Conservation (phyloP, 2,329 filamentous ascomycete genomes). For the Xenoacremonium recifei region DNA sequence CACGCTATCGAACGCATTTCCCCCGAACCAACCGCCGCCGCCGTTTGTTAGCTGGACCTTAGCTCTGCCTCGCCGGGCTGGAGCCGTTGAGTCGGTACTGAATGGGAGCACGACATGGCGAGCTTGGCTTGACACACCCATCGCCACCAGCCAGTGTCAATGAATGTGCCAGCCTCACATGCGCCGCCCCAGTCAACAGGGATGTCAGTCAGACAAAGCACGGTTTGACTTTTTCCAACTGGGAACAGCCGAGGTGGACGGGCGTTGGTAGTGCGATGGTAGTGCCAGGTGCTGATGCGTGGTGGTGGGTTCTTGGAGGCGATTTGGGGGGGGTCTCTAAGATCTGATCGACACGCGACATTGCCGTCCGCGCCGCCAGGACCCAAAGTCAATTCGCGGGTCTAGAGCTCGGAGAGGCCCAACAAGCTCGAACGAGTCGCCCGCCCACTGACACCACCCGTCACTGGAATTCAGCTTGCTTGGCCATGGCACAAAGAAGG, state of each 20-base stretch:
- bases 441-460: too few relatives aligned
- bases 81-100: slow-evolving; percentile 10
- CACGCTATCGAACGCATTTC: background rate
- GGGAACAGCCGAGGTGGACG: slow-evolving; percentile 22
- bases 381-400: slow-evolving; percentile 23
- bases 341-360: slow-evolving; percentile 29
- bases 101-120: slow-evolving; percentile 1
- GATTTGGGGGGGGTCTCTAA: slow-evolving; percentile 29
- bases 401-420: background rate
- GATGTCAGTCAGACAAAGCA: background rate
- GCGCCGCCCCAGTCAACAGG: too few relatives aligned
- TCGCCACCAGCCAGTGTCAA: slow-evolving; percentile 14
- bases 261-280: too few relatives aligned
- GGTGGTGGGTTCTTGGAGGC: too few relatives aligned
- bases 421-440: too few relatives aligned
- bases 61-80: background rate
- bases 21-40: background rate
- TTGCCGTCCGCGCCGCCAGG: slow-evolving; percentile 8
- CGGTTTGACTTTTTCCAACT: slow-evolving; percentile 15
- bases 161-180: too few relatives aligned
- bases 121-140: too few relatives aligned
- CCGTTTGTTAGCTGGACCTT: background rate
- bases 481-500: slow-evolving; percentile 6
- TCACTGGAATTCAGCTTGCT: too few relatives aligned
- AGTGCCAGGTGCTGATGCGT: too few relatives aligned